Evolutionary conservation across 208 protist species (phyloP).

Genomic region (Trypanosomatidae sp.): DNA sequence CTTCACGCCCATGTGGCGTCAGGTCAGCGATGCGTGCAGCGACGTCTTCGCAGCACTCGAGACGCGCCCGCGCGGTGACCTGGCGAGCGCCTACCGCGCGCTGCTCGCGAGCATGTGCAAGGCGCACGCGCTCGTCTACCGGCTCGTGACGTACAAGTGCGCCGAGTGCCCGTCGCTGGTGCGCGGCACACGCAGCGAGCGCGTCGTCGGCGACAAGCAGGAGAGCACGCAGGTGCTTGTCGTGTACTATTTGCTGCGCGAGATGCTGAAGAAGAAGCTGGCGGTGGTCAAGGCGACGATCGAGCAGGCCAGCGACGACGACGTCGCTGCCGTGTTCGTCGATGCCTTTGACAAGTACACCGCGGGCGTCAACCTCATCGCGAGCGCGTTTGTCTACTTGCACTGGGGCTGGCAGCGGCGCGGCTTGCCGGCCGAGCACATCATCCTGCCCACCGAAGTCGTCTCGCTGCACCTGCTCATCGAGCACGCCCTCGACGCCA

Average conservation of each 20-base stretch:
- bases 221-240: slow-evolving; percentile 72
- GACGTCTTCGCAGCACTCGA: slow-evolving; percentile 15
- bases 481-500: too few species aligned
- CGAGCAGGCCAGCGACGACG: slow-evolving; percentile 5
- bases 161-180: slow-evolving; percentile 52
- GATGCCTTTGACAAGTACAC: slow-evolving; percentile 54
- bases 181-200: slow-evolving; percentile 18
- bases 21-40: slow-evolving; percentile 13
- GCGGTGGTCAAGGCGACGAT: slow-evolving; percentile 13
- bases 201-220: slow-evolving; percentile 30
- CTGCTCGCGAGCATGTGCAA: slow-evolving; percentile 20
- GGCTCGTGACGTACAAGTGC: slow-evolving; percentile 39
- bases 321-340: slow-evolving; percentile 32
- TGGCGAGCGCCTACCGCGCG: slow-evolving; percentile 24
- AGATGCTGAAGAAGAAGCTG: slow-evolving; percentile 55
- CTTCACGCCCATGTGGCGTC: slow-evolving; percentile 24
- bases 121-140: slow-evolving; percentile 31
- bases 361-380: slow-evolving; percentile 42
- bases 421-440: slow-evolving; percentile 49
- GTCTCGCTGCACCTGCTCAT: slow-evolving; percentile 43
- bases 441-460: slow-evolving; percentile 55
- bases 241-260: slow-evolving; percentile 64
- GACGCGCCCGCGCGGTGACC: slow-evolving; percentile 8
- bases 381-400: slow-evolving; percentile 62
- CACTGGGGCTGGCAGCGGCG: slow-evolving; percentile 76